These are phyloP conservation scores for Colletotrichum sp. DNA, from an alignment of 2,329 filamentous ascomycete genomes.

Conservation along the genomic window DNA sequence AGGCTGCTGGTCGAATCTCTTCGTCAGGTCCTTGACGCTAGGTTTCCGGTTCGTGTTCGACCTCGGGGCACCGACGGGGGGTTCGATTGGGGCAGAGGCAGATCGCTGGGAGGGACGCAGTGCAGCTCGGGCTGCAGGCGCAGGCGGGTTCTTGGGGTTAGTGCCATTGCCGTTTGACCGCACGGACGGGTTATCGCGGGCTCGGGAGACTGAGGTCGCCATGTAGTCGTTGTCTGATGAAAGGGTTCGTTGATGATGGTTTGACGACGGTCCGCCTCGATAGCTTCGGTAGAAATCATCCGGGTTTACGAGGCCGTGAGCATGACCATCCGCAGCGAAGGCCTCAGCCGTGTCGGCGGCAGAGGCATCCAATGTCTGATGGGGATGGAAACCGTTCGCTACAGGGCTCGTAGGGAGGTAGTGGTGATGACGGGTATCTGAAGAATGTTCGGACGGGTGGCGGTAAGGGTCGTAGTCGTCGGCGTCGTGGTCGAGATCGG, in stretches of 20 bases:
- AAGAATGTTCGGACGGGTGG: constrained; percentile 23
- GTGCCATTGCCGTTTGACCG: constrained; percentile 57
- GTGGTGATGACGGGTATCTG: constrained; percentile 22
- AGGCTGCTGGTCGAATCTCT: constrained; percentile 73
- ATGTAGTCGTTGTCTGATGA: constrained; percentile 37
- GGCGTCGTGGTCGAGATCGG: constrained; percentile 28
- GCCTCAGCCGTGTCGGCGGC: constrained; percentile 26
- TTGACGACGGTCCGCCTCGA: constrained; percentile 40
- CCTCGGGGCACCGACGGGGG: constrained; percentile 36
- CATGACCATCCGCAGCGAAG: constrained; percentile 35
- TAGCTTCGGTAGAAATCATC: constrained; percentile 63
- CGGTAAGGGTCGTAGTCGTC: constrained; percentile 28
- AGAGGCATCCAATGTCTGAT: constrained; percentile 17
- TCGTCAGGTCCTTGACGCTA: constrained; percentile 83
- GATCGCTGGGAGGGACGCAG: constrained; percentile 54
- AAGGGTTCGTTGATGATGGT: constrained; percentile 26
- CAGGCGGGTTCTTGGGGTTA: constrained; percentile 50
- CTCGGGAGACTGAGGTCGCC: constrained; percentile 38
- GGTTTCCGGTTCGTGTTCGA: constrained; percentile 49
- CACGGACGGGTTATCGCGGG: constrained; percentile 45
- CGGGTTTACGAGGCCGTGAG: constrained; percentile 50
- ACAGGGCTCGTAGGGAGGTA: constrained; percentile 25
- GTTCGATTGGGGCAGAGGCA: constrained; percentile 60
- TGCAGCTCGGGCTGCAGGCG: constrained; percentile 43
- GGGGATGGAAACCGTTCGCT: constrained; percentile 19